A percentile compares a stretch with the other conserved stretches of the same genome.
Evolutionary conservation across 2,329 filamentous ascomycete species (phyloP).

Genomic region (Daldinia eschscholtzii): DNA sequence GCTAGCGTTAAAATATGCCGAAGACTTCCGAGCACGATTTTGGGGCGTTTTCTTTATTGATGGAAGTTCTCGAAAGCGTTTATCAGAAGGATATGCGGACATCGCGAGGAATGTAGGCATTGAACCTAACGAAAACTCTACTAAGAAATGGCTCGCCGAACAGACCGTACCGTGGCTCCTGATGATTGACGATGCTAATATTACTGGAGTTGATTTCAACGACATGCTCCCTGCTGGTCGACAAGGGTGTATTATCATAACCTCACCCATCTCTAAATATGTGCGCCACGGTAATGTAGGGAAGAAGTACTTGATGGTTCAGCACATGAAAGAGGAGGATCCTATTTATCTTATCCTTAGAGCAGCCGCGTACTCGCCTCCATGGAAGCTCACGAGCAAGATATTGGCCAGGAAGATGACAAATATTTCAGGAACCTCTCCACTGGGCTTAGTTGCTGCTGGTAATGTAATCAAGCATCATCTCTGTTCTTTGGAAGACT

Average conservation of each 20-base stretch:
- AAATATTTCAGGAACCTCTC: not conserved
- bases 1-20: slow-evolving; percentile 47
- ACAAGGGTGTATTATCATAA: not conserved
- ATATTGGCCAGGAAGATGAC: not conserved
- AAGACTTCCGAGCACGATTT: slow-evolving; percentile 43
- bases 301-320: not conserved
- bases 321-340: not conserved
- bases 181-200: slow-evolving; percentile 4
- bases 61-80: slow-evolving; percentile 26
- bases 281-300: not conserved
- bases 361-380: not conserved
- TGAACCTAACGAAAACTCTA: slow-evolving; percentile 40
- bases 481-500: not conserved
- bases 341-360: not conserved
- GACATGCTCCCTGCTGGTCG: not conserved
- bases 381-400: not conserved
- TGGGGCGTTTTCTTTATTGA: slow-evolving; percentile 50
- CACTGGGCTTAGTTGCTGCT: not conserved
- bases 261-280: not conserved
- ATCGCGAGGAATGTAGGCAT: slow-evolving; percentile 22
- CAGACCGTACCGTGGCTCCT: slow-evolving; percentile 17
- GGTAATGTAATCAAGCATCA: not conserved
- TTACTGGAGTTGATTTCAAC: not conserved
- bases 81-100: slow-evolving; percentile 29
- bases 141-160: slow-evolving; percentile 44